Base-by-base conservation (phyloP, 2,329 filamentous ascomycete genomes). In the Cladosporium austrohemisphaericum region DNA sequence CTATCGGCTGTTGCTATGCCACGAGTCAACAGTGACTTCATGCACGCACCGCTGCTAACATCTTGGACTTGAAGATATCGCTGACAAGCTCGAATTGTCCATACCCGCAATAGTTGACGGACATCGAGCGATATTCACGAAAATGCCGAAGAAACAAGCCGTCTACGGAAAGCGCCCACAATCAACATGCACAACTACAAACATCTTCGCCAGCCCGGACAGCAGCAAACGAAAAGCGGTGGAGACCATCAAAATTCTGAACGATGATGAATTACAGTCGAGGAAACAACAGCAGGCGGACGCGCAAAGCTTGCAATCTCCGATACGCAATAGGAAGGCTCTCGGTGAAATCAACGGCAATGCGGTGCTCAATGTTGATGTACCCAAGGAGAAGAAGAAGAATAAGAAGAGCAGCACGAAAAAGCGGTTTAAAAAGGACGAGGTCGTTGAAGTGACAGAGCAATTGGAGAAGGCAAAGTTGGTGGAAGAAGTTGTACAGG, bases 111-210 rank as follows among this genome's bases (percentile, higher is more conserved):
- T n/a, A n/a, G n/a, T n/a, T n/a, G n/a, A n/a, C n/a, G n/a, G n/a
- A n/a, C n/a, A n/a, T n/a, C n/a, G n/a, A n/a, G n/a, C 13, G 35
- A 38, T 11, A 41, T 10, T 19, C 25, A 8, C 23, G 14, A 45
- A 20, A 25, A 67, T 68, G 63, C 65, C 63, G 41, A 60, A 61
- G 3, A 65, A 64, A 47, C 57, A 66, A 32, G 47, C 37, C 48
- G 65, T 67, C 4, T 71, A 71, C 51, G 69, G 69, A 20, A 70
- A 69, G 55, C 64, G 65, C n/a, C 57, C 64, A 19, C 56, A 58
- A 52, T 57, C 59, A n/a, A 46, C 57, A 9, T 61, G 58, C 52
- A 59, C 58, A 36, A 46, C 59, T 22, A 49, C 56, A 26, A 55
- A 51, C 9, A 50, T 53, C 26, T 57, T 60, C 32, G 57, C 55